A percentile compares a stretch with the other conserved stretches of the same genome.
Evolutionary conservation across 1,139 yeast species (phyloP).

Genomic region (Lodderomyces theae): DNA sequence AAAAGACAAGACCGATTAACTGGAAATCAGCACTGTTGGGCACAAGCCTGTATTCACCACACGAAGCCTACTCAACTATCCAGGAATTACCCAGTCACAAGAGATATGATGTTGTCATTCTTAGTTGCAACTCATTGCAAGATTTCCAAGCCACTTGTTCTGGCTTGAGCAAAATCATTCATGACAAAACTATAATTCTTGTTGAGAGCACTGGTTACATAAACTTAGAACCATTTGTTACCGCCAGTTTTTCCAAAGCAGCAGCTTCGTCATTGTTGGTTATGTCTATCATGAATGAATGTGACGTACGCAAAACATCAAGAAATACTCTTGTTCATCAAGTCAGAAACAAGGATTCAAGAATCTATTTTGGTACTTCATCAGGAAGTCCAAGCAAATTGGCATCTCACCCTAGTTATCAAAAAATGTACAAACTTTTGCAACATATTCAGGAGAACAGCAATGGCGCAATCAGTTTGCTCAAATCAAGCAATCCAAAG

Average conservation of each 20-base stretch:
- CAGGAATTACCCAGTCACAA: slow-evolving; percentile 18
- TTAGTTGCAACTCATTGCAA: slow-evolving; percentile 41
- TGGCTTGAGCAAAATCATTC: slow-evolving; percentile 26
- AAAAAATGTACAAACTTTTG: slow-evolving; percentile 31
- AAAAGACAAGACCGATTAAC: slow-evolving; percentile 15
- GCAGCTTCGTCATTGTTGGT: slow-evolving; percentile 27
- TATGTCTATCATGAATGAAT: slow-evolving; percentile 63
- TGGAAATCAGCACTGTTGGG: slow-evolving; percentile 24
- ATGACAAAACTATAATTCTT: slow-evolving; percentile 46
- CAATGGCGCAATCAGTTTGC: slow-evolving; percentile 34
- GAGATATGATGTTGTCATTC: slow-evolving; percentile 35
- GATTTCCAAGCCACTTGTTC: slow-evolving; percentile 36
- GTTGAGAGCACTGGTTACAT: slow-evolving; percentile 71
- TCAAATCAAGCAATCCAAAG: slow-evolving; percentile 49
- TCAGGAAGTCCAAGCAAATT: slow-evolving; percentile 9
- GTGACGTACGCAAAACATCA: slow-evolving; percentile 50
- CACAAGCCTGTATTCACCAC: slow-evolving; percentile 20
- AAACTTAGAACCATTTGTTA: slow-evolving; percentile 67
- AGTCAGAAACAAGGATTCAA: slow-evolving; percentile 31
- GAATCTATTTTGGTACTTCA: slow-evolving; percentile 42
- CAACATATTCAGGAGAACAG: slow-evolving; percentile 36
- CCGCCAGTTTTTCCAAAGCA: slow-evolving; percentile 28
- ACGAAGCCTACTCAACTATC: slow-evolving; percentile 18
- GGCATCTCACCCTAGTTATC: slow-evolving; percentile 20
- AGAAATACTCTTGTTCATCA: slow-evolving; percentile 26